Percentiles rank a stretch among this genome's conserved stretches.
These are phyloP conservation scores for Cladophialophora psammophila DNA, from an alignment of 2,329 filamentous ascomycete species.

Conservation along the genomic window DNA sequence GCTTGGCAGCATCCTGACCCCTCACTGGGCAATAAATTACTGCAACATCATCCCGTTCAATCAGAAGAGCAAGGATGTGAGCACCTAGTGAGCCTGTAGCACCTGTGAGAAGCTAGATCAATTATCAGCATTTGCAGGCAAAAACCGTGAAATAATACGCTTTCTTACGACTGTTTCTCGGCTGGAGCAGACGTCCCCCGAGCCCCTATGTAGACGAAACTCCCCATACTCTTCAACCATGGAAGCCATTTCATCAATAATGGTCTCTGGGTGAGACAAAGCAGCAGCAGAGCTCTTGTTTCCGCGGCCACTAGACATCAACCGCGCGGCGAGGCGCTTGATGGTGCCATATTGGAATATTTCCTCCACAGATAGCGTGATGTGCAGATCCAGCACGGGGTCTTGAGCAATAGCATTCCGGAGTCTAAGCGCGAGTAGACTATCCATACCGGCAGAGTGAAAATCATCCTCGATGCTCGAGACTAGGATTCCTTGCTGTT, in stretches of 20 bases:
- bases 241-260: slow-evolving; percentile 15
- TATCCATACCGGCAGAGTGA: slow-evolving; percentile 57
- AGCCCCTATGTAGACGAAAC: background rate
- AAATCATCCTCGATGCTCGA: slow-evolving; percentile 49
- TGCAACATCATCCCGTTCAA: slow-evolving; percentile 5
- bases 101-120: slow-evolving; percentile 13
- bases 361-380: slow-evolving; percentile 14
- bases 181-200: background rate
- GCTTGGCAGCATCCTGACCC: background rate
- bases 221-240: slow-evolving; percentile 16
- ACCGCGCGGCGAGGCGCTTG: background rate
- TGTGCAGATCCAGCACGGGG: slow-evolving; percentile 46
- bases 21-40: slow-evolving; percentile 23
- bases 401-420: slow-evolving; percentile 52
- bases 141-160: background rate
- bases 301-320: background rate
- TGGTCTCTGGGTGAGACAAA: slow-evolving; percentile 46
- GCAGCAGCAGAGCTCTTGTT: background rate
- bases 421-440: slow-evolving; percentile 56
- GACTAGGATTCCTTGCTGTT: slow-evolving; percentile 47
- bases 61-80: slow-evolving; percentile 14
- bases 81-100: slow-evolving; percentile 25
- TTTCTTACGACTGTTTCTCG: background rate
- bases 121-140: background rate
- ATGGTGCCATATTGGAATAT: slow-evolving; percentile 27